Percentiles rank a stretch among this genome's conserved stretches.
Conservation (phyloP, 768 basidiomycete species). For the Mycena haematopus region DNA sequence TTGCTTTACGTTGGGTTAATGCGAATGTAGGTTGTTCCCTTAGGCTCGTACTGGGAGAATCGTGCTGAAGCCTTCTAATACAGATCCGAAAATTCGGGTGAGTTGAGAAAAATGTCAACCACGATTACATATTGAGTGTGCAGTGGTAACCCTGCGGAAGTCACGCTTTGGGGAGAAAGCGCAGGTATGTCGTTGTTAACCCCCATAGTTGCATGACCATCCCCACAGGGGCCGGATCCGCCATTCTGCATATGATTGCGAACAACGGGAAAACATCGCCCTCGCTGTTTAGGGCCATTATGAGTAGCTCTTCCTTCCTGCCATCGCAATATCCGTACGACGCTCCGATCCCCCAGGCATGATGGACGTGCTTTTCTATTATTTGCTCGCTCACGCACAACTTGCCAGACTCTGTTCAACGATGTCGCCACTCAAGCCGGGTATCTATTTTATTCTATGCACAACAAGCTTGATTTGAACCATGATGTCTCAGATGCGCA, state of each 20-base stretch:
- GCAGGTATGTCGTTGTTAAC: slow-evolving; percentile 37
- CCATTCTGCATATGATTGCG: slow-evolving; percentile 41
- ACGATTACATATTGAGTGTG: neutral
- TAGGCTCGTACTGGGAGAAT: too few relatives aligned
- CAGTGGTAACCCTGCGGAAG: slow-evolving; percentile 42
- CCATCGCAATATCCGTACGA: slow-evolving; percentile 40
- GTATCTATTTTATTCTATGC: too few relatives aligned
- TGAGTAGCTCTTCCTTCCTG: slow-evolving; percentile 39
- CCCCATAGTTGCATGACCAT: neutral
- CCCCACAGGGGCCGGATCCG: slow-evolving; percentile 39
- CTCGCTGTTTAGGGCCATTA: slow-evolving; percentile 34
- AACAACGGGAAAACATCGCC: slow-evolving; percentile 40
- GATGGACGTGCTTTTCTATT: neutral
- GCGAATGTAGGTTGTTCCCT: slow-evolving; percentile 37
- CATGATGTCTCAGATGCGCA: slow-evolving; percentile 1
- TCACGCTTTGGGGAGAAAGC: slow-evolving; percentile 53
- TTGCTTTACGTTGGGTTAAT: slow-evolving; percentile 51
- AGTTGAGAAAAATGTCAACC: neutral
- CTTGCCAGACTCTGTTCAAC: slow-evolving; percentile 8
- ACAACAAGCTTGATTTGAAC: too few relatives aligned
- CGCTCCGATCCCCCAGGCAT: slow-evolving; percentile 30
- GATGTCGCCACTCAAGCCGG: slow-evolving; percentile 9
- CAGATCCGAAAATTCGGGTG: slow-evolving; percentile 47
- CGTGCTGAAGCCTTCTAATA: neutral
- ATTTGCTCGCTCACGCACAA: neutral